Evolutionary conservation across 257 asterid species (phyloP).

Genomic region (Leonotis leonurus): DNA sequence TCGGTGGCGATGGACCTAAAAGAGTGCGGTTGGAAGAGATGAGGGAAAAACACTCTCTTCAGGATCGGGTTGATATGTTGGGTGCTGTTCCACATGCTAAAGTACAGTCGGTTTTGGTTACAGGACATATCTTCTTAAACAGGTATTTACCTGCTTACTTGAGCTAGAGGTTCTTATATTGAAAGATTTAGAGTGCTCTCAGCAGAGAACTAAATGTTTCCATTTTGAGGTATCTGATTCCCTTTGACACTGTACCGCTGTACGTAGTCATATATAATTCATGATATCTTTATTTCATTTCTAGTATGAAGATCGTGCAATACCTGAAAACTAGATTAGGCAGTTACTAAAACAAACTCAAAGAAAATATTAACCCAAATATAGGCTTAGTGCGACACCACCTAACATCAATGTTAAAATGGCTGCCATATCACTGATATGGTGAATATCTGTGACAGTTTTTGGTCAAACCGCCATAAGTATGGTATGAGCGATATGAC

Average conservation of each 20-base stretch:
- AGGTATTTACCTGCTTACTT: slow-evolving; percentile 33
- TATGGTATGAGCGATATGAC: no score
- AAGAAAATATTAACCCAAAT: background rate
- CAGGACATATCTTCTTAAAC: slow-evolving; percentile 86
- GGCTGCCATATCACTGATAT: no score
- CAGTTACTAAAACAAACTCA: background rate
- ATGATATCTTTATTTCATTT: background rate
- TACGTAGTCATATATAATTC: background rate
- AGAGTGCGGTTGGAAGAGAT: slow-evolving; percentile 94
- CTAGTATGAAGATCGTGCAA: background rate
- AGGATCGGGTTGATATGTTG: slow-evolving; percentile 94
- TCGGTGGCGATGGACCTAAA: slow-evolving; percentile 99
- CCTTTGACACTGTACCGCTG: background rate
- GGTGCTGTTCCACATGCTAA: slow-evolving; percentile 98
- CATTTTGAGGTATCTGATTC: background rate
- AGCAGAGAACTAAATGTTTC: background rate
- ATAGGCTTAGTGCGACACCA: background rate
- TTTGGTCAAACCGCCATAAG: no score
- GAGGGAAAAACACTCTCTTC: slow-evolving; percentile 96
- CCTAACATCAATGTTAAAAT: background rate
- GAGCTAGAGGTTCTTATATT: background rate
- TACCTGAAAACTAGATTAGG: background rate
- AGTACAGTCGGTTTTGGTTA: slow-evolving; percentile 79
- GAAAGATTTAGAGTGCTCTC: background rate
- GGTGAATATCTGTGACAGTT: no score